phyloP scores from a whole-genome alignment of 768 basidiomycete genomes.

The Pleurotus djamor region DNA sequence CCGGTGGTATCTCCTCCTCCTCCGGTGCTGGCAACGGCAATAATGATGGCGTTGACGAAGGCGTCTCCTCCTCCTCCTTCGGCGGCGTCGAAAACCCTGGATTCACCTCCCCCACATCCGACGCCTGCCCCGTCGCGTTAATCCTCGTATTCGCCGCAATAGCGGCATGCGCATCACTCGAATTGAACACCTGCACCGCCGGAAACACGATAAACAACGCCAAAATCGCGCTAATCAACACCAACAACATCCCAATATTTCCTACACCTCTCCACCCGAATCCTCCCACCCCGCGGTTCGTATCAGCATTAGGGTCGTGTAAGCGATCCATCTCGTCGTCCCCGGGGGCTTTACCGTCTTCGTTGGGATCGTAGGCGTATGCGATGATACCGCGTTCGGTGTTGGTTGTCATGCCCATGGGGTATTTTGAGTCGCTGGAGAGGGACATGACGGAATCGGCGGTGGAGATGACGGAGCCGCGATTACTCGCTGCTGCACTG shows the following conservation, averaged over 20 bases:
- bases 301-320: conserved; percentile 43
- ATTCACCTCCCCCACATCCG: not conserved
- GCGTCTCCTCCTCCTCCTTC: not conserved
- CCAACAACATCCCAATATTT: conserved; percentile 63
- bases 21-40: not conserved
- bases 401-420: conserved; percentile 2
- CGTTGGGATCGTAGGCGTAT: conserved; percentile 60
- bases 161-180: conserved; percentile 30
- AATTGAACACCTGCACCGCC: conserved; percentile 40
- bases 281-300: conserved; percentile 12
- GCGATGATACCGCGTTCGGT: conserved; percentile 42
- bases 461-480: conserved; percentile 14
- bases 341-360: conserved; percentile 29
- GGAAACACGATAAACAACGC: conserved; percentile 79
- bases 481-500: not conserved
- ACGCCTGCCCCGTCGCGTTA: conserved; percentile 66
- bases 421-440: conserved; percentile 7
- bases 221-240: conserved; percentile 58
- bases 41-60: too few relatives aligned
- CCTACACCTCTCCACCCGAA: conserved; percentile 33
- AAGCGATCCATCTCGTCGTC: conserved; percentile 59
- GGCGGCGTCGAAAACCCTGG: not conserved
- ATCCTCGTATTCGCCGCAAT: conserved; percentile 60
- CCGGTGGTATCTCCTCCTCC: not conserved
- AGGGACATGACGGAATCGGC: conserved; percentile 13